These are phyloP conservation scores for Ophiostoma piceae DNA, from an alignment of 2,329 filamentous ascomycete species.

Conservation along the genomic window DNA sequence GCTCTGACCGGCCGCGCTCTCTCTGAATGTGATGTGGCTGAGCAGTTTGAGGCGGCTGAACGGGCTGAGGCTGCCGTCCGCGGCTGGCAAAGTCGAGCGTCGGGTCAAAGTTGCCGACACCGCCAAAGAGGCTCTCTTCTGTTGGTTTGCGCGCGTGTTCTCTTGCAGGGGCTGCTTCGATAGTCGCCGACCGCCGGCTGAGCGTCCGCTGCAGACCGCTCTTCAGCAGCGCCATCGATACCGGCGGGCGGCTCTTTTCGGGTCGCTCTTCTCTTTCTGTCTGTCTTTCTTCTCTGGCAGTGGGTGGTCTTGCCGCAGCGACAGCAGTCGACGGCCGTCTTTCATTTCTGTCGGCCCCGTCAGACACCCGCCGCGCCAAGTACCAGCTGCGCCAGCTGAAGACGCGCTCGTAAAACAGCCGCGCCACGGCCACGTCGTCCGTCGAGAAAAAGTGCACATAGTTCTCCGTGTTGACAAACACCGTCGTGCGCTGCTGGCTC, in stretches of 20 bases:
- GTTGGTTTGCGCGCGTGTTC: conserved; percentile 36
- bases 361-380: conserved; percentile 45
- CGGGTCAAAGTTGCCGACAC: conserved; percentile 63
- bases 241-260: background rate
- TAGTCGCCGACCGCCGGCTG: conserved; percentile 16
- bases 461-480: conserved; percentile 76
- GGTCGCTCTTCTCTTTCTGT: background rate
- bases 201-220: conserved; percentile 35
- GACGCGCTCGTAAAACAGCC: conserved; percentile 64
- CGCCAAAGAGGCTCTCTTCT: conserved; percentile 50
- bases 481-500: conserved; percentile 79
- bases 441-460: conserved; percentile 91
- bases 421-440: conserved; percentile 62
- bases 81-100: conserved; percentile 58
- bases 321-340: conserved; percentile 1
- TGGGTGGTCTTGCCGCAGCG: background rate
- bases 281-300: background rate
- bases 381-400: conserved; percentile 92
- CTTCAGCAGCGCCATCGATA: conserved; percentile 17
- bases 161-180: no score
- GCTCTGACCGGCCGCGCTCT: conserved; percentile 41
- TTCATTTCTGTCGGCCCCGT: background rate
- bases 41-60: background rate
- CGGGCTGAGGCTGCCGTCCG: conserved; percentile 40
- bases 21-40: background rate